Evolutionary conservation across 2,329 filamentous ascomycete species (phyloP).

Genomic region (Apiospora malaysiana): DNA sequence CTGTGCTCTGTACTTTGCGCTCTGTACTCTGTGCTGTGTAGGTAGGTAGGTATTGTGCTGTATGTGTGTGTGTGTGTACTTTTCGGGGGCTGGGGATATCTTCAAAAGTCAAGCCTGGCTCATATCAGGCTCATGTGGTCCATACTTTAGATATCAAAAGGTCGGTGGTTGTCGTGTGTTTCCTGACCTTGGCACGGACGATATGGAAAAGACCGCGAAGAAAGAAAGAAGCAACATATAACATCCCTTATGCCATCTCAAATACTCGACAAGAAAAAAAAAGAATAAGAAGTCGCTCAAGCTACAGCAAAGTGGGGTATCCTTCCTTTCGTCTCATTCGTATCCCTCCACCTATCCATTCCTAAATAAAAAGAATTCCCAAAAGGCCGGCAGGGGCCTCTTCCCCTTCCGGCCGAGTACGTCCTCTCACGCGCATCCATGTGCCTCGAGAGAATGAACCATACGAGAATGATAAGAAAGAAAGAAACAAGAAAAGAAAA

Average conservation of each 20-base stretch:
- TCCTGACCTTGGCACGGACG: background rate
- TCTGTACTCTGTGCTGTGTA: background rate
- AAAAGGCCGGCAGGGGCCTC: background rate
- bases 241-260: conserved; percentile 36
- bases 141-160: background rate
- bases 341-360: conserved; percentile 29
- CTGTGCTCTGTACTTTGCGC: background rate
- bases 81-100: background rate
- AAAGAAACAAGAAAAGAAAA: conserved; percentile 28
- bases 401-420: conserved; percentile 30
- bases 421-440: conserved; percentile 29
- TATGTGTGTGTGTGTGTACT: background rate
- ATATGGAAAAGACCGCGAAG: background rate
- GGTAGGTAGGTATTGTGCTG: background rate
- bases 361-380: conserved; percentile 29
- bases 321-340: conserved; percentile 42
- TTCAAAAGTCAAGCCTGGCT: background rate
- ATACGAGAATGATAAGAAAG: conserved; percentile 2
- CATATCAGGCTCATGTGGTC: background rate
- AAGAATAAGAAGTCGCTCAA: conserved; percentile 27
- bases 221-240: conserved; percentile 22
- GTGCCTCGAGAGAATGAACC: conserved; percentile 27
- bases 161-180: background rate
- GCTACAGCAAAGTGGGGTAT: conserved; percentile 39
- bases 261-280: conserved; percentile 35